Percentiles rank a stretch among this genome's conserved stretches.
These are phyloP conservation scores for Myrmaecium sp. DNA, from an alignment of 2,329 filamentous ascomycete genomes.

Conservation along the genomic window DNA sequence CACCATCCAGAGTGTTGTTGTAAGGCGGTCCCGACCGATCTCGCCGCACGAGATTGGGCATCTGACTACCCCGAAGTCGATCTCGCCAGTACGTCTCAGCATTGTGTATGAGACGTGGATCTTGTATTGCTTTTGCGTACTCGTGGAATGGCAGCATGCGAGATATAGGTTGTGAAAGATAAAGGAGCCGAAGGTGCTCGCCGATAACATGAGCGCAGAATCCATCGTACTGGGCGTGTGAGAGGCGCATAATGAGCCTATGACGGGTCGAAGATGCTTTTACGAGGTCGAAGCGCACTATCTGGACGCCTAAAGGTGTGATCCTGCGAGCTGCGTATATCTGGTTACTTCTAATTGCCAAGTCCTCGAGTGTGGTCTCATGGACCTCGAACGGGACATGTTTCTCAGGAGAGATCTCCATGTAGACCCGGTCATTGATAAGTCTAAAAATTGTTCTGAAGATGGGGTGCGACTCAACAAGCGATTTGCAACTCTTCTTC, in stretches of 20 bases:
- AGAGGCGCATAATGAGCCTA: slow-evolving; percentile 5
- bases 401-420: too few relatives aligned
- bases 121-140: neutral
- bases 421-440: slow-evolving; percentile 1
- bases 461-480: slow-evolving; percentile 4
- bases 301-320: neutral
- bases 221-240: slow-evolving; percentile 9
- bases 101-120: too few relatives aligned
- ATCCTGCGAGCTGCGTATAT: slow-evolving; percentile 1
- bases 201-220: slow-evolving; percentile 5
- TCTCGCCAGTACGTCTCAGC: slow-evolving; percentile 5
- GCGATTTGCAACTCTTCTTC: neutral
- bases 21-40: neutral
- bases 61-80: slow-evolving; percentile 4
- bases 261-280: neutral
- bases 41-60: slow-evolving; percentile 3
- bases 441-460: slow-evolving; percentile 5
- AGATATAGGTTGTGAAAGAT: slow-evolving; percentile 2
- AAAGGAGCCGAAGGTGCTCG: neutral
- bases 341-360: slow-evolving; percentile 1
- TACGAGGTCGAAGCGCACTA: slow-evolving; percentile 4
- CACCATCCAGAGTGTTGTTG: slow-evolving; percentile 1
- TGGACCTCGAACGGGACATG: neutral
- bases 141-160: neutral
- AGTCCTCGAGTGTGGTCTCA: slow-evolving; percentile 1